Evolutionary conservation across 1,139 yeast genomes (phyloP), one percentile per base, ranked within the genome.

Genomic region (Hansenula lynferdii): DNA sequence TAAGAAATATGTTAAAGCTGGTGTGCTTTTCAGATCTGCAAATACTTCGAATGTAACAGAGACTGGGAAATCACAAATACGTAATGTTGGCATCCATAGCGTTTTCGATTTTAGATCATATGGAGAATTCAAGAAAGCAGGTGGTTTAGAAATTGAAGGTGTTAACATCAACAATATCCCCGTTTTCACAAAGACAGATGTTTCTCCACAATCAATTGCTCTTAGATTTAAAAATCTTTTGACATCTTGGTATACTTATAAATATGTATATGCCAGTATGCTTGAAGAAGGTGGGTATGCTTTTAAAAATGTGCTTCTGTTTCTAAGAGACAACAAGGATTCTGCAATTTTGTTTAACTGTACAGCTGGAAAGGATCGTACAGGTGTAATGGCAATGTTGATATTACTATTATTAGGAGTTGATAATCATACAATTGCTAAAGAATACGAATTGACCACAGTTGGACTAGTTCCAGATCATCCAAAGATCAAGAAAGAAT

Each of bases 351-450:
- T 83, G 7, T 76, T 80, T 56, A 94, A 85, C 55, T 86, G 95
- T 58, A 77, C 90, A 3, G 94, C 94, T 1, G 96, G 96, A 3
- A 86, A 85, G 56, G 96, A 87, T 56, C 70, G 95, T 36, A 86
- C 96, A 0, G 96, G 96, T 0, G 67, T 85, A 12, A 58, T 84
- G 46, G 74, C 80, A 4, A 85, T 86, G 77, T 60, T 86, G 40
- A 64, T 85, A 4, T 64, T 86, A 34, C 61, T 77, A 21, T 60
- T 85, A 20, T 65, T 75, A 14, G 89, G 85, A 0, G 85, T 85
- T 7, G 86, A 81, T 42, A 67, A 69, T 15, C 75, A 77, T 47
- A 75, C 78, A 3, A 70, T 86, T 31, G 80, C 87, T 4, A 73
- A 77, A 45, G 94, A 85, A 57, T 80, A 83, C 53, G 94, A 83